Evolutionary conservation across 169 alveolate species (phyloP).

Genomic region (Amoebophrya sp.): DNA sequence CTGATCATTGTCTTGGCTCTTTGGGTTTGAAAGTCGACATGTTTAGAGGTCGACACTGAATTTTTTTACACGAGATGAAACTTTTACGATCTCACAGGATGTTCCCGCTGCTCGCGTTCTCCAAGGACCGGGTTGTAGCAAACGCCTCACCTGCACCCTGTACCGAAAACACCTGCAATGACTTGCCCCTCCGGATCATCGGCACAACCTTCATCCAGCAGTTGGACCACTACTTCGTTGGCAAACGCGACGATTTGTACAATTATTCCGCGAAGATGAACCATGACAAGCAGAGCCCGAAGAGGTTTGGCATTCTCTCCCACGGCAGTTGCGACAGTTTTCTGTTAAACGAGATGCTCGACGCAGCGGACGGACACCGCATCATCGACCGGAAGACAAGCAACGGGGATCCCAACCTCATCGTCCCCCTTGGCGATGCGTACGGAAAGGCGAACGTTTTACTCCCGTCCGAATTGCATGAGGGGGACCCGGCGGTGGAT

Average conservation of each 20-base stretch:
- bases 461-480: background rate
- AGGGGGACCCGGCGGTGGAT: background rate
- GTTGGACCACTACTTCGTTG: background rate
- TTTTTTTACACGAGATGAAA: too few species aligned
- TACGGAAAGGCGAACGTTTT: background rate
- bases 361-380: background rate
- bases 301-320: background rate
- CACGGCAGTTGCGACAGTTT: background rate
- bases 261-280: too few species aligned
- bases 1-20: too few species aligned
- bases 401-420: background rate
- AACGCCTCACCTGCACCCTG: too few species aligned
- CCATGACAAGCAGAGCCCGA: too few species aligned
- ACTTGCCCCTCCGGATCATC: background rate
- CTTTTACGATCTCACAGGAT: too few species aligned
- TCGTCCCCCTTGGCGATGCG: background rate
- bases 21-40: too few species aligned
- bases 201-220: background rate
- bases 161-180: too few species aligned
- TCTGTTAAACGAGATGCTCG: background rate
- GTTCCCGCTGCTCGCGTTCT: background rate
- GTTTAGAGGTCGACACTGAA: too few species aligned
- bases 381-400: background rate
- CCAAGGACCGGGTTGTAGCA: too few species aligned
- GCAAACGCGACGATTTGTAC: too few species aligned